Evolutionary conservation across 169 alveolate genomes (phyloP), one percentile per base, ranked within the genome.

Genomic region (Plasmodium ovale): DNA sequence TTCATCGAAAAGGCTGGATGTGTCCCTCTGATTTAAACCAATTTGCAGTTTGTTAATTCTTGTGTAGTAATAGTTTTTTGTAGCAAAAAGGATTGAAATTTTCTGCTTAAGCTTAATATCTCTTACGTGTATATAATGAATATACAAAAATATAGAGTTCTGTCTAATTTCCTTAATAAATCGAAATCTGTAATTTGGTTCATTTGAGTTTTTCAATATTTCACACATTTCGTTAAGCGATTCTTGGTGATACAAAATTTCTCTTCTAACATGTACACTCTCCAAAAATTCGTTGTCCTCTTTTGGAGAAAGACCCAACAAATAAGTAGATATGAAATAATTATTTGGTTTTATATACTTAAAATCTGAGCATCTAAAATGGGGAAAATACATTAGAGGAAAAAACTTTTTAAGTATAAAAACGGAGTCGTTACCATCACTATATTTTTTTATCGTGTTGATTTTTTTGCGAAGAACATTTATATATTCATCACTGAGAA

Each of bases 31-130:
- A 29, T 60, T 60, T n/a, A 77, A 54, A 31, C 39, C 74, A 33
- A 54, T 60, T 49, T 77, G 21, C 39, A 64, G 9, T 27, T 77
- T 29, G 5, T 67, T 42, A 10, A 62, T 54, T 16, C 60, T 44
- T n/a, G 65, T 77, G 71, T 60, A 77, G 54, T 54, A 77, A 16
- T 77, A 77, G 62, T 77, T 77, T 37, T 77, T 47, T 37, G 88
- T 16, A 44, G 68, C 88, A 49, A 60, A 77, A 60, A 77, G 31
- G 39, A 77, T 77, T n/a, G 88, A 74, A 12, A 77, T 68, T 47
- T 77, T 77, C 29, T 35, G 37, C 29, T 33, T 31, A 23, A 37
- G 16, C 16, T 19, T 56, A 14, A 21, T 19, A 25, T 53, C 49
- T 77, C 62, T 77, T 67, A 68, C 69, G 62, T 39, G 62, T 60